Conservation (phyloP, 768 basidiomycete species). For the Mycena vitilis region DNA sequence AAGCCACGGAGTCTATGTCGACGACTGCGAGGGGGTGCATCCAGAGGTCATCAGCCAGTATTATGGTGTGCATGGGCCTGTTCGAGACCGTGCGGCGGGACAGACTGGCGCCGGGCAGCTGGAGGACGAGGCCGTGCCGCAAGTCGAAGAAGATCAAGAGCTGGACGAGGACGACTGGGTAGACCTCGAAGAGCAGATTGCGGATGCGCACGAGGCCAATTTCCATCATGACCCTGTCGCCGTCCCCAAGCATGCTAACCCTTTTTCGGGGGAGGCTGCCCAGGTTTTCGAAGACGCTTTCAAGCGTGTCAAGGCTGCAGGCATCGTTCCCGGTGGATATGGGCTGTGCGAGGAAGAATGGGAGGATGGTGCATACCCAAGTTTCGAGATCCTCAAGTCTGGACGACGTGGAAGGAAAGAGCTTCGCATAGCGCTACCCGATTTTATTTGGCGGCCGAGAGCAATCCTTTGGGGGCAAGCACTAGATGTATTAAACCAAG, state of each 20-base stretch:
- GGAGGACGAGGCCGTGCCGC: neutral
- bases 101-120: constrained; percentile 29
- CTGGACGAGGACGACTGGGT: neutral
- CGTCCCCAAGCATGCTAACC: constrained; percentile 5
- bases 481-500: constrained; percentile 1
- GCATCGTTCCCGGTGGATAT: constrained; percentile 31
- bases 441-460: constrained; percentile 14
- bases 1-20: constrained; percentile 13
- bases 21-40: constrained; percentile 21
- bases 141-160: neutral
- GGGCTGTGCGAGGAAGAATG: constrained; percentile 33
- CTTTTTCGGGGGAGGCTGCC: too few species aligned
- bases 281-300: too few species aligned
- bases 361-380: constrained; percentile 25
- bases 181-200: constrained; percentile 8
- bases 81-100: neutral
- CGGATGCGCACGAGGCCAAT: constrained; percentile 9
- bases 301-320: too few species aligned
- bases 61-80: constrained; percentile 25
- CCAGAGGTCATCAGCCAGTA: constrained; percentile 11
- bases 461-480: constrained; percentile 4
- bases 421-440: constrained; percentile 8
- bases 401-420: constrained; percentile 11
- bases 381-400: constrained; percentile 22
- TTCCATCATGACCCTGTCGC: constrained; percentile 19